phyloP scores from a whole-genome alignment of 805 yeast genomes.

The Wickerhamomyces subpelliculosus region DNA sequence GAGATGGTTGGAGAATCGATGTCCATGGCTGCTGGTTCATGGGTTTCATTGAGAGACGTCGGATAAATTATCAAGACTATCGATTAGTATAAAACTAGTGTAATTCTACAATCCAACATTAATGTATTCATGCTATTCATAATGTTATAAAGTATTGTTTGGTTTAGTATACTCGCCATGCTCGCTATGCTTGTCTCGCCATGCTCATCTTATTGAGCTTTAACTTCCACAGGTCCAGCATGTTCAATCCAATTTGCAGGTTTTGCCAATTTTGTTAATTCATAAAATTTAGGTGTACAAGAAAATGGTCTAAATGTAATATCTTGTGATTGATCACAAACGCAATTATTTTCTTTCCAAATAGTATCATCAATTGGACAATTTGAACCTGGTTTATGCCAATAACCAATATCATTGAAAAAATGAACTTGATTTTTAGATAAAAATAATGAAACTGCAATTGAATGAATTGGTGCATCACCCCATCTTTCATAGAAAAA shows the following conservation, averaged over 20 bases:
- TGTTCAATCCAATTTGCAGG: constrained; percentile 65
- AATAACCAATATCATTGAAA: constrained; percentile 80
- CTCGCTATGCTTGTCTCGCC: no score
- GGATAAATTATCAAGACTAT: no score
- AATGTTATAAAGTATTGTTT: no score
- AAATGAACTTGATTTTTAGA: constrained; percentile 63
- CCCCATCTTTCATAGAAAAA: constrained; percentile 75
- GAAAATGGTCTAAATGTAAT: constrained; percentile 70
- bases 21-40: no score
- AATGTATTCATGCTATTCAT: no score
- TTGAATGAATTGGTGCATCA: constrained; percentile 86
- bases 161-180: no score
- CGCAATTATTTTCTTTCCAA: constrained; percentile 41
- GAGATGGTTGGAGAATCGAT: no score
- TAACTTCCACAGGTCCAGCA: constrained; percentile 9
- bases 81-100: no score
- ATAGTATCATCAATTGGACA: constrained; percentile 48
- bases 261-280: constrained; percentile 44
- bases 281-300: constrained; percentile 58
- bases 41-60: no score
- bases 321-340: constrained; percentile 55
- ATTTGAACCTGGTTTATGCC: constrained; percentile 55
- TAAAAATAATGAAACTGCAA: constrained; percentile 73
- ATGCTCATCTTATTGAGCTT: no score
- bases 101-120: no score